These are phyloP conservation scores for Xylaria longipes DNA, from an alignment of 495 filamentous ascomycete genomes.

Conservation along the genomic window DNA sequence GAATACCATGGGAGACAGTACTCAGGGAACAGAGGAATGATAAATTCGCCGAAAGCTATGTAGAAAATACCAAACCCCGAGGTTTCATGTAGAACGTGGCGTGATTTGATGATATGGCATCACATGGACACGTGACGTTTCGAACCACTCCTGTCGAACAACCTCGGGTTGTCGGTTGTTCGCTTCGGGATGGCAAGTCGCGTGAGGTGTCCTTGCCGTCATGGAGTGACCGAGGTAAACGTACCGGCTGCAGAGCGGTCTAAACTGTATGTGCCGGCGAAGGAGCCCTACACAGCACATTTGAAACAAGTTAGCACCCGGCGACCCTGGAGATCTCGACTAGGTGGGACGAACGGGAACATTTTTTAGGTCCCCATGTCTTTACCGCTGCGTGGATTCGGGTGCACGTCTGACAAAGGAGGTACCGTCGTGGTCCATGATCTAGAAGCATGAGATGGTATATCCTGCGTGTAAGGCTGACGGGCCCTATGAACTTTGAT, in stretches of 20 bases:
- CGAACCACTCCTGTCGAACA: not conserved
- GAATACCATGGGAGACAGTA: not conserved
- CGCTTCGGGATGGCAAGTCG: not conserved
- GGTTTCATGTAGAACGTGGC: not conserved
- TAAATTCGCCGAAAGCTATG: not conserved
- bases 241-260: not conserved
- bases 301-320: not conserved
- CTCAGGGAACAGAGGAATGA: not conserved
- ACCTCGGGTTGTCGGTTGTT: not conserved
- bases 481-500: not conserved
- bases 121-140: slow-evolving; percentile 13
- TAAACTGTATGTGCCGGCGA: not conserved
- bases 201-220: not conserved
- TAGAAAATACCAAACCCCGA: not conserved
- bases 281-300: not conserved
- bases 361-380: not conserved
- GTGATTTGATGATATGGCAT: slow-evolving; percentile 2
- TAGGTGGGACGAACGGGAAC: slow-evolving; percentile 4
- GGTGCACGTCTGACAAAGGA: slow-evolving; percentile 7
- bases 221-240: not conserved
- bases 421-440: not conserved
- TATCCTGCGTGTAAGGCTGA: slow-evolving; percentile 8
- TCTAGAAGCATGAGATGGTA: not conserved
- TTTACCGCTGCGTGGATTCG: slow-evolving; percentile 8
- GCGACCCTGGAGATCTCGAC: not conserved